These are phyloP conservation scores for Gloeostereum incarnatum DNA, from an alignment of 768 basidiomycete species.

Conservation along the genomic window DNA sequence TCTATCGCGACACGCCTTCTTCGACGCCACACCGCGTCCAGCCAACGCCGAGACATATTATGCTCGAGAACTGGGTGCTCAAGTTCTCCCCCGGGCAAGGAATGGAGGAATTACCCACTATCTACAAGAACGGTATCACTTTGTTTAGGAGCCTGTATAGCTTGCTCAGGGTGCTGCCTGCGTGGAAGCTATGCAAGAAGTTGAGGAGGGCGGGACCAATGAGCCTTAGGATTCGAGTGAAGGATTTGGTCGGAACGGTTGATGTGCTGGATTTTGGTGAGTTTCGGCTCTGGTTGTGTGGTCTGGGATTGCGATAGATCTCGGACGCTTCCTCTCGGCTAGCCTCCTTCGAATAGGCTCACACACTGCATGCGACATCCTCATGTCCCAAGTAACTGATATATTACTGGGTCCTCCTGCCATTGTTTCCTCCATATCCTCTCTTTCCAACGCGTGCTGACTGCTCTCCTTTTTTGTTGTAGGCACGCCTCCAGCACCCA, in stretches of 20 bases:
- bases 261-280: slow-evolving; percentile 34
- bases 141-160: slow-evolving; percentile 73
- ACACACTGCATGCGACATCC: too few relatives aligned
- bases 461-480: too few relatives aligned
- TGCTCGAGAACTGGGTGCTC: slow-evolving; percentile 67
- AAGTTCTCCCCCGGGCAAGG: slow-evolving; percentile 22
- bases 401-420: too few relatives aligned
- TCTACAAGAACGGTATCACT: slow-evolving; percentile 81
- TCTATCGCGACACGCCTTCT: slow-evolving; percentile 49
- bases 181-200: slow-evolving; percentile 66
- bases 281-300: slow-evolving; percentile 13
- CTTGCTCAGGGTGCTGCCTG: slow-evolving; percentile 62
- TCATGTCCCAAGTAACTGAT: too few relatives aligned
- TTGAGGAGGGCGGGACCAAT: slow-evolving; percentile 30
- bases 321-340: too few relatives aligned
- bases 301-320: neutral
- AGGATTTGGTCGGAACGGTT: too few relatives aligned
- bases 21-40: slow-evolving; percentile 56
- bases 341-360: too few relatives aligned
- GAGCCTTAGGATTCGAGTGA: slow-evolving; percentile 35
- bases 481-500: slow-evolving; percentile 28
- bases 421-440: too few relatives aligned
- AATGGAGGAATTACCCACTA: slow-evolving; percentile 38
- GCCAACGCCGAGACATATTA: slow-evolving; percentile 57
- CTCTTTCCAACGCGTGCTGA: too few relatives aligned